These are phyloP conservation scores for Exophiala phaeomuriformis DNA, from an alignment of 2,329 filamentous ascomycete species.

Conservation along the genomic window DNA sequence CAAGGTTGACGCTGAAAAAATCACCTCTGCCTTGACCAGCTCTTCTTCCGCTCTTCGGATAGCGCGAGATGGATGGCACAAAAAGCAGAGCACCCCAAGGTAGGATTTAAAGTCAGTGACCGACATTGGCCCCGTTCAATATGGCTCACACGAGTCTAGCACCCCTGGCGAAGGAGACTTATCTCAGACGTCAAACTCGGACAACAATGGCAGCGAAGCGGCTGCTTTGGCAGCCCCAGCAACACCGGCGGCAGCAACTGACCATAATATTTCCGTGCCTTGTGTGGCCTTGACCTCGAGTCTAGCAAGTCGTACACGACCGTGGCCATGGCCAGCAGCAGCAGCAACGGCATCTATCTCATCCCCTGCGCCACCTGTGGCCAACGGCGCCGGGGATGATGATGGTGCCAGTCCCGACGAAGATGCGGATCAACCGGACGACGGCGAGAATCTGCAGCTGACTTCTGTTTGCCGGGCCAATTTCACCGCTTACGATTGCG, in stretches of 20 bases:
- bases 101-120: slow-evolving; percentile 1
- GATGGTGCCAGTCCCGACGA: not conserved
- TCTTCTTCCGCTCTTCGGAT: slow-evolving; percentile 22
- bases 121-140: not conserved
- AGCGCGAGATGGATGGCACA: slow-evolving; percentile 21
- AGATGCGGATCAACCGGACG: not conserved
- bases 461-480: slow-evolving; percentile 14
- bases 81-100: slow-evolving; percentile 7
- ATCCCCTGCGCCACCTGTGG: not conserved
- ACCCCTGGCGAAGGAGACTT: not conserved
- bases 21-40: slow-evolving; percentile 15
- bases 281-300: not conserved
- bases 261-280: not conserved
- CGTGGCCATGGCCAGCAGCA: not conserved
- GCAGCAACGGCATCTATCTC: not conserved
- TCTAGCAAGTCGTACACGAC: not conserved
- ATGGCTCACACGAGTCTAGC: not conserved
- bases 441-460: slow-evolving; percentile 12
- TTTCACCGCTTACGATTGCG: slow-evolving; percentile 16
- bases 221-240: not conserved
- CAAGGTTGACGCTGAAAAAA: slow-evolving; percentile 15
- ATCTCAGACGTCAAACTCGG: not conserved
- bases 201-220: not conserved
- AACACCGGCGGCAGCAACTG: not conserved
- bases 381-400: not conserved